Conservation (phyloP, 2,329 filamentous ascomycete species). For the Botrytis fabae region DNA sequence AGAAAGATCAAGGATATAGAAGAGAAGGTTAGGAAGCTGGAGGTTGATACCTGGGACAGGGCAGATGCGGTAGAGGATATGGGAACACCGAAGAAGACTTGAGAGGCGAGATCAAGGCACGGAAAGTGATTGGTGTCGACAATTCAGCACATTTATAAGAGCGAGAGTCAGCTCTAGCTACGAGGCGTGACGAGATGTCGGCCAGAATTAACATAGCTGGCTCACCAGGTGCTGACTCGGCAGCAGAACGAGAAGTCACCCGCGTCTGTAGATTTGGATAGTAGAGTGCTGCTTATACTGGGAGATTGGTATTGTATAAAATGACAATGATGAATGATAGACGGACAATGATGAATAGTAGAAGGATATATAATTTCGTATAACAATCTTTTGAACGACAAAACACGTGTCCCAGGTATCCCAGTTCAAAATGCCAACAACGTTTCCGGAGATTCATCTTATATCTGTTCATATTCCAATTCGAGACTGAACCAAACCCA, state of each 20-base stretch:
- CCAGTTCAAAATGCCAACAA: background rate
- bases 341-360: background rate
- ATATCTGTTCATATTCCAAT: background rate
- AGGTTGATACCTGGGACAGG: constrained; percentile 73
- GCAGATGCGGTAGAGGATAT: constrained; percentile 70
- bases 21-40: constrained; percentile 59
- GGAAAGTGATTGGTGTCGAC: too few species aligned
- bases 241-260: background rate
- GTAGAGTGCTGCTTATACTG: background rate
- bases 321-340: background rate
- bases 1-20: constrained; percentile 65
- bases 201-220: background rate
- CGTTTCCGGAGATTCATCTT: background rate
- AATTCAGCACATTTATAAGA: too few species aligned
- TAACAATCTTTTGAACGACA: background rate
- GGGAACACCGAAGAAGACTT: constrained; percentile 43
- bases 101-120: background rate
- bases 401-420: background rate
- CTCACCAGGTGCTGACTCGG: too few species aligned
- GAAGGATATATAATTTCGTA: background rate
- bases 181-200: background rate
- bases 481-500: background rate
- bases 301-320: background rate
- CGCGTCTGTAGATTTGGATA: background rate
- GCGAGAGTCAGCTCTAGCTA: background rate